A percentile compares a stretch with the other conserved stretches of the same genome.
Conservation (phyloP, 2,329 filamentous ascomycete genomes). For the Colletotrichum simmondsii region DNA sequence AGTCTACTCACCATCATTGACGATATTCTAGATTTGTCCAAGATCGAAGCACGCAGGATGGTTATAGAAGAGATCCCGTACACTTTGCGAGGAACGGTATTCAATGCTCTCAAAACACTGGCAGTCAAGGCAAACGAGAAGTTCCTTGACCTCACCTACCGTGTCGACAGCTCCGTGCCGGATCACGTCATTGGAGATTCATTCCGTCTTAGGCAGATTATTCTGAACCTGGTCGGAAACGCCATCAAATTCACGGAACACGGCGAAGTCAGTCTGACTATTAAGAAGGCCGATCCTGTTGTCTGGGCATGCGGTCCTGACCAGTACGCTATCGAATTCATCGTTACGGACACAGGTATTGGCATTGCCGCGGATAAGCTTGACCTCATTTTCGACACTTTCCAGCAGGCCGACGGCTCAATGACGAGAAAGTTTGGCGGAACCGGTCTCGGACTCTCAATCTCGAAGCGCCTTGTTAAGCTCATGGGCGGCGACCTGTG, state of each 20-base stretch:
- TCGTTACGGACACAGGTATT: conserved; percentile 95
- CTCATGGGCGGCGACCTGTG: conserved; percentile 97
- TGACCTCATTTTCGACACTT: conserved; percentile 97
- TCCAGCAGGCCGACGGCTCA: conserved; percentile 97
- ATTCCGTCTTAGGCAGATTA: conserved; percentile 95
- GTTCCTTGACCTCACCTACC: conserved; percentile 90
- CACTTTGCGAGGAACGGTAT: conserved; percentile 91
- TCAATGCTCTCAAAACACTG: conserved; percentile 95
- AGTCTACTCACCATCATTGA: conserved; percentile 98
- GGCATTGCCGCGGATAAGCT: conserved; percentile 96
- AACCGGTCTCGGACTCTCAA: conserved; percentile 92
- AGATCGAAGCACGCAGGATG: conserved; percentile 96
- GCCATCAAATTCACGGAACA: conserved; percentile 99
- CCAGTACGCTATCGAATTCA: conserved; percentile 95
- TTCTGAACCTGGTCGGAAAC: conserved; percentile 96
- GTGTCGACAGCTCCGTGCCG: conserved; percentile 91
- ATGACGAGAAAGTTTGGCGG: conserved; percentile 97
- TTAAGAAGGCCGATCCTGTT: conserved; percentile 73
- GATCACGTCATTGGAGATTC: conserved; percentile 97
- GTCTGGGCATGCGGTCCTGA: conserved; percentile 73
- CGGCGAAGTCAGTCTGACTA: conserved; percentile 95
- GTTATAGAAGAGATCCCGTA: conserved; percentile 98
- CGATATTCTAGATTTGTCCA: conserved; percentile 78
- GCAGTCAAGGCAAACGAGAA: conserved; percentile 99
- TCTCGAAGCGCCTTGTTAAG: conserved; percentile 93